Base-by-base conservation (phyloP, 2,329 filamentous ascomycete genomes). In the Huntiella bhutanensis region DNA sequence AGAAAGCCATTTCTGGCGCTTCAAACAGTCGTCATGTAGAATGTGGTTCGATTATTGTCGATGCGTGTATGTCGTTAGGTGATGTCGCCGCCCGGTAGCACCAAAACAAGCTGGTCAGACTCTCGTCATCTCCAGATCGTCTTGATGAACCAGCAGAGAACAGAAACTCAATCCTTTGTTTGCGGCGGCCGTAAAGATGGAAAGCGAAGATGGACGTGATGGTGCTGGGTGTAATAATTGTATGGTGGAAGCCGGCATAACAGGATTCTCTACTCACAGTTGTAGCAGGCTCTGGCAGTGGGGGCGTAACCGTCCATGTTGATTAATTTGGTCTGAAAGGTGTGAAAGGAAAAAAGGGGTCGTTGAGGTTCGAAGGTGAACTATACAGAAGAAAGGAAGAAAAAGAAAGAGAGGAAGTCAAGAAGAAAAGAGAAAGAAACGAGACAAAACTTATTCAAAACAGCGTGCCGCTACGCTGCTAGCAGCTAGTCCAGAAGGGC, bases 211-310 rank as follows among this genome's bases (percentile, higher is more conserved):
- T 4, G 41, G 12, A 11, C 16, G 41, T 33, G 41, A 33, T 34
- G 33, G 34, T 19, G 16, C 35, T 33, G 32, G 39, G 36, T 33
- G 17, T 46, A 28, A 39, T 45, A 32, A 43, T 46, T 46, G 48
- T 33, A 32, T 46, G 22, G 34, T 45, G 22, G 38, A 43, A 43
- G 48, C 40, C 39, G 39, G 33, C n/a, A 43, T 34, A 41, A 46
- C 43, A 40, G 43, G 48, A 49, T 46, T 49, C 42, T 45, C 41
- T 45, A 64, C 66, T 66, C 56, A 69, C 66, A 69, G 54, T 64
- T 67, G 59, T 70, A 71, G 62, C 68, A 71, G 52, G 65, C 63
- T 55, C 68, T 66, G 52, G 61, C 63, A 48, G 45, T 49, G 47
- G 53, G 53, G 48, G 57, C 54, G 53, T 54, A 65, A 32, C 40